phyloP scores from a whole-genome alignment of 192 early-diverging fungal genomes.

The Rhizoclosmatium globosum region DNA sequence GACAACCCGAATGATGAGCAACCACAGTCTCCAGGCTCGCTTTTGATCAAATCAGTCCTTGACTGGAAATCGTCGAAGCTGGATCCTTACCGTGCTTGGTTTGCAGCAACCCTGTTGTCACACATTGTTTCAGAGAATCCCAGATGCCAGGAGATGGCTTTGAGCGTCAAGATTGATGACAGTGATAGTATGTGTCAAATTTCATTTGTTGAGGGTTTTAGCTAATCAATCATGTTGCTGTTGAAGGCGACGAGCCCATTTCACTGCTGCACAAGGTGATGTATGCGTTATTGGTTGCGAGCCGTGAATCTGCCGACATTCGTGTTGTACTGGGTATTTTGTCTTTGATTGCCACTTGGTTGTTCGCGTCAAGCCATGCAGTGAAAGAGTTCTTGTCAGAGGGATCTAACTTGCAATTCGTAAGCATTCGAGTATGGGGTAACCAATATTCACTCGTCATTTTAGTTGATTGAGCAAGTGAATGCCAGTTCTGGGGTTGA shows the following conservation, averaged over 20 bases:
- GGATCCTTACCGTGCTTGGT: slow-evolving; percentile 91
- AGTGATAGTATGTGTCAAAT: slow-evolving; percentile 59
- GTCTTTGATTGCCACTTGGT: slow-evolving; percentile 84
- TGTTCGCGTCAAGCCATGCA: slow-evolving; percentile 80
- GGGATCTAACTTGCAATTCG: slow-evolving; percentile 89
- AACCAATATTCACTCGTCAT: not conserved
- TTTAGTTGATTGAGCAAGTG: slow-evolving; percentile 90
- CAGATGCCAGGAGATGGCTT: slow-evolving; percentile 79
- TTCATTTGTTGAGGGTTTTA: not conserved
- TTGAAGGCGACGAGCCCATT: slow-evolving; percentile 67
- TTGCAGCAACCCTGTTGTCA: slow-evolving; percentile 83
- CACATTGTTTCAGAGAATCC: slow-evolving; percentile 80
- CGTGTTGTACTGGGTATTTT: slow-evolving; percentile 82
- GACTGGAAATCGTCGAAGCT: slow-evolving; percentile 73
- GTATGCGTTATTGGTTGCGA: slow-evolving; percentile 74
- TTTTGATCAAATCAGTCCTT: slow-evolving; percentile 82
- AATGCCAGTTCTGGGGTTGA: slow-evolving; percentile 86
- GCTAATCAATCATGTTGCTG: not conserved
- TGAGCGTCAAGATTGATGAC: slow-evolving; percentile 78
- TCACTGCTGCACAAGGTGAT: slow-evolving; percentile 90
- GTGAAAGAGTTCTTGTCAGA: slow-evolving; percentile 89
- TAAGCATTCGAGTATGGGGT: slow-evolving; percentile 50
- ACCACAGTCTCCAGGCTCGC: slow-evolving; percentile 86
- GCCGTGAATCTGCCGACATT: slow-evolving; percentile 68
- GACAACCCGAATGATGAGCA: slow-evolving; percentile 72